Evolutionary conservation across 345 rosid species (phyloP).

Genomic region (Noccaea caerulescens): DNA sequence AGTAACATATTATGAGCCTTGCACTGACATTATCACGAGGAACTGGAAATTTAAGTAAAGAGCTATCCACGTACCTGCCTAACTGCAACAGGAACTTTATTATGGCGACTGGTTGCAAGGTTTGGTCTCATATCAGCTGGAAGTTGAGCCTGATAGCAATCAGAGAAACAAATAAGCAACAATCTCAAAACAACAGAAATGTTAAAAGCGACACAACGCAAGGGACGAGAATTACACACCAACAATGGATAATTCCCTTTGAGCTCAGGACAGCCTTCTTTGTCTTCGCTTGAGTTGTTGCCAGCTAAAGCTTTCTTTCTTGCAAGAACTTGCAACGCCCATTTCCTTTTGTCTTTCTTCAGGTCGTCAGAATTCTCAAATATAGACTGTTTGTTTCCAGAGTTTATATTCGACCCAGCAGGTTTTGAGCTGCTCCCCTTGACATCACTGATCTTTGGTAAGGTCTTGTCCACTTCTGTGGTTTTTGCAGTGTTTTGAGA

Average conservation of each 20-base stretch:
- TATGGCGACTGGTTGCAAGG: slow-evolving; percentile 70
- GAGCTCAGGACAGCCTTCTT: slow-evolving; percentile 58
- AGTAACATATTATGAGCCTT: slow-evolving; percentile 14
- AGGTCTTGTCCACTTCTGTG: slow-evolving; percentile 46
- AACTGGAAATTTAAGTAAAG: slow-evolving; percentile 2
- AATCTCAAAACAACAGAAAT: slow-evolving; percentile 24
- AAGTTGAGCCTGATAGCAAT: slow-evolving; percentile 77
- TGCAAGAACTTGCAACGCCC: slow-evolving; percentile 96
- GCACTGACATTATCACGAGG: background rate
- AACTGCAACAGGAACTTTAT: slow-evolving; percentile 79
- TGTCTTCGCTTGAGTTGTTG: slow-evolving; percentile 55
- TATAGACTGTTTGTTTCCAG: slow-evolving; percentile 41
- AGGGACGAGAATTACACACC: slow-evolving; percentile 53
- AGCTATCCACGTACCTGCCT: slow-evolving; percentile 70
- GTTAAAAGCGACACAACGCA: slow-evolving; percentile 15
- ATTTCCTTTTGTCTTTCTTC: slow-evolving; percentile 86
- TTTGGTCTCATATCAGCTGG: slow-evolving; percentile 86
- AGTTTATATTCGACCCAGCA: slow-evolving; percentile 51
- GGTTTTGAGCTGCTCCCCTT: slow-evolving; percentile 53
- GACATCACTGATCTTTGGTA: slow-evolving; percentile 50
- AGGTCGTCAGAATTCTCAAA: slow-evolving; percentile 53
- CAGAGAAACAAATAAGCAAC: slow-evolving; percentile 33
- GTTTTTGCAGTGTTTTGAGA: slow-evolving; percentile 51
- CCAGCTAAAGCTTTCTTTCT: slow-evolving; percentile 71
- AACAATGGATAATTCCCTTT: slow-evolving; percentile 86